A percentile compares a stretch with the other conserved stretches of the same genome.
Evolutionary conservation across 495 filamentous ascomycete genomes (phyloP).

Genomic region (Podospora didyma): DNA sequence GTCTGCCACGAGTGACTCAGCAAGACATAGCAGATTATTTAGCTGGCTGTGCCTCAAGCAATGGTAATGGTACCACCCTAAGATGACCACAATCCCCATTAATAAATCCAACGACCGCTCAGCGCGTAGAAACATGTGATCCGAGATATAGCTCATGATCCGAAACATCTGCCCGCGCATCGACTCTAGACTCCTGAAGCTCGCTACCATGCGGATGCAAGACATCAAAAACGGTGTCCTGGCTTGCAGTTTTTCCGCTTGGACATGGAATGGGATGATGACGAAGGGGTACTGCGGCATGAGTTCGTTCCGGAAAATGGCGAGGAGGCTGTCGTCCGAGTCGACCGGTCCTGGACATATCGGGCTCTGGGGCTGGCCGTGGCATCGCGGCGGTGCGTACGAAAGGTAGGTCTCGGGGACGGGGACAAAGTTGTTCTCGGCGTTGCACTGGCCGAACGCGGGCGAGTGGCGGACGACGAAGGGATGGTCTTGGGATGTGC

Average conservation of each 20-base stretch:
- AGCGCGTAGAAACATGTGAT: constrained; percentile 41
- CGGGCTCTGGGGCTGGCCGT: neutral
- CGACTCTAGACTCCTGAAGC: constrained; percentile 33
- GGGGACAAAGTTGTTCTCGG: neutral
- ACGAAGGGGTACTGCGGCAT: constrained; percentile 38
- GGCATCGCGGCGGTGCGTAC: neutral
- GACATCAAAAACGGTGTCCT: constrained; percentile 32
- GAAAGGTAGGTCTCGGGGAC: constrained; percentile 19
- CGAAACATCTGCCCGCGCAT: constrained; percentile 34
- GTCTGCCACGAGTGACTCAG: constrained; percentile 42
- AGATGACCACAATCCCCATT: constrained; percentile 42
- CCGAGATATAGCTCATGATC: constrained; percentile 36
- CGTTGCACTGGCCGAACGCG: neutral
- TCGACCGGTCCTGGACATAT: constrained; percentile 22
- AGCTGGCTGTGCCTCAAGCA: constrained; percentile 39
- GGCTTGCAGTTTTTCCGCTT: constrained; percentile 17
- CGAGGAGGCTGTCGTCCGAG: constrained; percentile 32
- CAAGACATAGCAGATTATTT: constrained; percentile 42
- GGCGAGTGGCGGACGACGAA: neutral
- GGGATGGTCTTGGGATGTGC: neutral
- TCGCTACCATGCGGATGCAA: constrained; percentile 35
- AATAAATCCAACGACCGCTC: constrained; percentile 47
- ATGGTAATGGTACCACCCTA: constrained; percentile 44
- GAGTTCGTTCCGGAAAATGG: constrained; percentile 30
- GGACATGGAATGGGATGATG: constrained; percentile 22